These are phyloP conservation scores for Diplotaxis tenuifolia DNA, from an alignment of 345 rosid genomes.

Conservation along the genomic window DNA sequence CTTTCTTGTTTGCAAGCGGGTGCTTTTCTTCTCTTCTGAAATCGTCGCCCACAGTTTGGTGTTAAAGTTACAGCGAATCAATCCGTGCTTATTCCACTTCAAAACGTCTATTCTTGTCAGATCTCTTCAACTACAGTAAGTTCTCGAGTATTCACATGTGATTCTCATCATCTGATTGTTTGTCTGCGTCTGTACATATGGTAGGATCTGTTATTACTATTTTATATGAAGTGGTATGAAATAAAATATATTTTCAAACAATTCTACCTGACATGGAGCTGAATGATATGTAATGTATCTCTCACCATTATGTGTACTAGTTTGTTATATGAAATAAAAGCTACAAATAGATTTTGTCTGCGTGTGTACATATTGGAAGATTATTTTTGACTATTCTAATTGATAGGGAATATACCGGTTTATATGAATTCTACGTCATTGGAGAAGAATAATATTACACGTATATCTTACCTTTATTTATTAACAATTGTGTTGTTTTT, in stretches of 20 bases:
- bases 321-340: too few relatives aligned
- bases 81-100: background rate
- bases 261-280: background rate
- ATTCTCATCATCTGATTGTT: background rate
- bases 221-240: background rate
- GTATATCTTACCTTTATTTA: too few relatives aligned
- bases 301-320: background rate
- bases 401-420: too few relatives aligned
- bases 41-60: background rate
- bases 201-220: too few relatives aligned
- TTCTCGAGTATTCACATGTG: background rate
- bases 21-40: background rate
- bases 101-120: background rate
- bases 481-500: background rate
- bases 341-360: too few relatives aligned
- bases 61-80: background rate
- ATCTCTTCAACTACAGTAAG: background rate
- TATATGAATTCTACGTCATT: too few relatives aligned
- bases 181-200: too few relatives aligned
- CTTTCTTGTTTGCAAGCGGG: background rate
- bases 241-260: too few relatives aligned
- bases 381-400: too few relatives aligned
- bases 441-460: too few relatives aligned
- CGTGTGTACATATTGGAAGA: too few relatives aligned
- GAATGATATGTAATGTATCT: background rate